Percentiles rank a stretch among this genome's conserved stretches.
Conservation (phyloP, 441 rosid genomes). For the Arabidopsis lyrata region DNA sequence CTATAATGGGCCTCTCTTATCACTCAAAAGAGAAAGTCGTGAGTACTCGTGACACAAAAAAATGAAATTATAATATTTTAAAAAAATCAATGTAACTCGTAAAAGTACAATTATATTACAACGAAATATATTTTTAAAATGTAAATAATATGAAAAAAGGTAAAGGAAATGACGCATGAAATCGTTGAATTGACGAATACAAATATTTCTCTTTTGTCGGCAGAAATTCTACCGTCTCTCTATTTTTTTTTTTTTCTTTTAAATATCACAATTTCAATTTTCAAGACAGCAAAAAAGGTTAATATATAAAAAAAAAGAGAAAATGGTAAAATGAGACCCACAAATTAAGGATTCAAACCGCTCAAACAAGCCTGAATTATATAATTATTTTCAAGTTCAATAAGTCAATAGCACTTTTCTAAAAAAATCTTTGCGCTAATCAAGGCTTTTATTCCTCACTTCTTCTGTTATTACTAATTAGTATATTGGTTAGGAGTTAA, state of each 20-base stretch:
- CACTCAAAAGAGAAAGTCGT: too few relatives aligned
- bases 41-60: too few relatives aligned
- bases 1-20: too few relatives aligned
- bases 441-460: constrained; percentile 29
- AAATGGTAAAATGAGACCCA: constrained; percentile 29
- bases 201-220: constrained; percentile 35
- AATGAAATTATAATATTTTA: too few relatives aligned
- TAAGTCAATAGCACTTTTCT: constrained; percentile 19
- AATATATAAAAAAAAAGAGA: neutral
- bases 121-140: too few relatives aligned
- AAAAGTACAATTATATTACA: too few relatives aligned
- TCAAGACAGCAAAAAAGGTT: constrained; percentile 27
- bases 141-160: too few relatives aligned
- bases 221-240: constrained; percentile 19
- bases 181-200: constrained; percentile 2
- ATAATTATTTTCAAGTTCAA: neutral
- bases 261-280: constrained; percentile 21
- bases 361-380: constrained; percentile 7
- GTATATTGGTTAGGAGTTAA: neutral
- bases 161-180: neutral
- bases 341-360: constrained; percentile 41
- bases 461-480: neutral
- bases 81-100: too few relatives aligned
- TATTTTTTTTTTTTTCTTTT: neutral
- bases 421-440: constrained; percentile 33